These are phyloP conservation scores for Exophiala bonariae DNA, from an alignment of 2,329 filamentous ascomycete species.

Conservation along the genomic window DNA sequence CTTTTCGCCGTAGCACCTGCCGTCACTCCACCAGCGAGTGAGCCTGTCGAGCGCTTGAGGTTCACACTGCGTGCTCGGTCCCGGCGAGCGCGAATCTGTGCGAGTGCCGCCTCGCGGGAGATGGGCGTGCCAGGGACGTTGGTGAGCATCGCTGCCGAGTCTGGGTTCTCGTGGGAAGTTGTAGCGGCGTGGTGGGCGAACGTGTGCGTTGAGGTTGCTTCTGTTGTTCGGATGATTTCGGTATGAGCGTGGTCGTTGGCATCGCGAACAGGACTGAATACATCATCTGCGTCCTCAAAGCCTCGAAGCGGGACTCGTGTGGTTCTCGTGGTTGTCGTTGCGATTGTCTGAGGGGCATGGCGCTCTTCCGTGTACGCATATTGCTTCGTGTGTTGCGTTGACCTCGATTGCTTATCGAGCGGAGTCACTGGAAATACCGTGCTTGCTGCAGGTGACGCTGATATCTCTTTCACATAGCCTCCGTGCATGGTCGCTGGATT, in stretches of 20 bases:
- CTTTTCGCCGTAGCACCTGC: conserved; percentile 5
- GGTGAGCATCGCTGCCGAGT: conserved; percentile 22
- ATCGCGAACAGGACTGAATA: conserved; percentile 8
- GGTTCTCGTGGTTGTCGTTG: conserved; percentile 21
- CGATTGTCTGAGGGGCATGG: conserved; percentile 8
- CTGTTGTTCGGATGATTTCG: conserved; percentile 23
- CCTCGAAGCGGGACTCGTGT: conserved; percentile 26
- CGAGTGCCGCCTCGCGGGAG: conserved; percentile 48
- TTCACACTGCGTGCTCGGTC: conserved; percentile 43
- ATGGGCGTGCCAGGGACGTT: conserved; percentile 44
- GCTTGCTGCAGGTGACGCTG: conserved; percentile 24
- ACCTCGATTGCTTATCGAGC: conserved; percentile 19
- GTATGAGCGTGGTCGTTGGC: conserved; percentile 4
- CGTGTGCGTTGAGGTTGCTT: too few species aligned
- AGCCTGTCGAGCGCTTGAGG: conserved; percentile 27
- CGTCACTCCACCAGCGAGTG: conserved; percentile 4
- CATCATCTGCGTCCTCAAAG: conserved; percentile 18
- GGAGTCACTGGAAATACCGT: conserved; percentile 28
- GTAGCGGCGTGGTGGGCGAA: conserved; percentile 18
- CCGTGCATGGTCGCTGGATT: background rate
- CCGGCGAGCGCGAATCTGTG: conserved; percentile 49
- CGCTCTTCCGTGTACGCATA: conserved; percentile 10
- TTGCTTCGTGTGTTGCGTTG: conserved; percentile 15
- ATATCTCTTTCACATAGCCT: conserved; percentile 12
- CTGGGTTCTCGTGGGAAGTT: conserved; percentile 4